Conservation (phyloP, 345 rosid species). For the Gossypium herbaceum region DNA sequence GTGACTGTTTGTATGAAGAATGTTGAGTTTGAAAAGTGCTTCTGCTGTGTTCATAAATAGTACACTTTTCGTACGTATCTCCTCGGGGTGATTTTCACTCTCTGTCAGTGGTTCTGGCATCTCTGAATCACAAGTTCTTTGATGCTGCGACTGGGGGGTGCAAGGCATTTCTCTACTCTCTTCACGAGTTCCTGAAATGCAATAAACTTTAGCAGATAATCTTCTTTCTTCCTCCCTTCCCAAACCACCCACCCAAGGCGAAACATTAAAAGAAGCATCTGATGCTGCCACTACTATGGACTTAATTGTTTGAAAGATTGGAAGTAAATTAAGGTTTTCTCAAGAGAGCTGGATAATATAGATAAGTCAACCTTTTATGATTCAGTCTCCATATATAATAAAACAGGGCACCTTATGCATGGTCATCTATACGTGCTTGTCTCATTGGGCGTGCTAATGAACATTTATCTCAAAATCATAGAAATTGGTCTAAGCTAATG, state of each 20-base stretch:
- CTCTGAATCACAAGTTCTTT: conserved; percentile 16
- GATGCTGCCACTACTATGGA: too few relatives aligned
- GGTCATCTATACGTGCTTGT: neutral
- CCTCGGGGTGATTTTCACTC: conserved; percentile 54
- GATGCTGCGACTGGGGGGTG: conserved; percentile 19
- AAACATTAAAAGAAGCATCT: too few relatives aligned
- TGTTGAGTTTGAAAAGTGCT: conserved; percentile 71
- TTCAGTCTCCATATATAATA: neutral
- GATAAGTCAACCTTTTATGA: neutral
- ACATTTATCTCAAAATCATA: neutral
- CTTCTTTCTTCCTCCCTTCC: neutral
- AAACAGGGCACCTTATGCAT: neutral
- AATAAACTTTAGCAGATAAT: neutral
- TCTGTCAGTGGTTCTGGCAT: conserved; percentile 46
- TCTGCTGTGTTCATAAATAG: conserved; percentile 67
- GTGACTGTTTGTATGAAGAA: conserved; percentile 24
- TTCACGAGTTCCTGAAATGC: conserved; percentile 36
- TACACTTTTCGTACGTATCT: conserved; percentile 51
- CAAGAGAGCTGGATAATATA: neutral
- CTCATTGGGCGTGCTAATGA: neutral
- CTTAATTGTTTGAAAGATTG: neutral
- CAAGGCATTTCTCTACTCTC: conserved; percentile 7
- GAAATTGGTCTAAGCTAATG: too few relatives aligned
- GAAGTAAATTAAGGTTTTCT: neutral
- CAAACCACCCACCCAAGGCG: too few relatives aligned